Evolutionary conservation across 257 asterid genomes (phyloP).

Genomic region (Cruciata laevipes): DNA sequence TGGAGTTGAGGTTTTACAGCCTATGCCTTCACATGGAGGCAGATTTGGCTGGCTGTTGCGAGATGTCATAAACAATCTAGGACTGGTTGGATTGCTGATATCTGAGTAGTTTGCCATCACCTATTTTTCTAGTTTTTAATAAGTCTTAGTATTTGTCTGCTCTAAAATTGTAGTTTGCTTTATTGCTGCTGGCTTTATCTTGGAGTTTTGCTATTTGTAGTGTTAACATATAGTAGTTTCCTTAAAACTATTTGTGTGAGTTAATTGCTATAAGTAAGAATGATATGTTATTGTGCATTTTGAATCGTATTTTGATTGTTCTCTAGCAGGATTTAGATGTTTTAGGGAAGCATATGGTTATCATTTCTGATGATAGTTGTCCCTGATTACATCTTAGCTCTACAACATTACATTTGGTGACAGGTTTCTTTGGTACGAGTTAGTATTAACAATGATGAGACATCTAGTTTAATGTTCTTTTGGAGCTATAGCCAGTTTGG

Average conservation of each 20-base stretch:
- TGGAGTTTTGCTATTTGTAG: conserved; percentile 32
- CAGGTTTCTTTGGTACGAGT: conserved; percentile 20
- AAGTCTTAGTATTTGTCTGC: conserved; percentile 45
- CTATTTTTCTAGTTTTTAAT: conserved; percentile 48
- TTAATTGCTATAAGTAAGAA: conserved; percentile 24
- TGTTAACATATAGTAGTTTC: conserved; percentile 39
- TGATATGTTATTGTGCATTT: conserved; percentile 16
- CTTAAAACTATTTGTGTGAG: conserved; percentile 22
- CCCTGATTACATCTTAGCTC: conserved; percentile 6
- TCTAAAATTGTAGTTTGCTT: conserved; percentile 43
- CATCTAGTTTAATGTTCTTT: conserved; percentile 22
- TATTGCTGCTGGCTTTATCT: conserved; percentile 34
- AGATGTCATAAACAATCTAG: conserved; percentile 30
- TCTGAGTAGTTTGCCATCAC: conserved; percentile 32
- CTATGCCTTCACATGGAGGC: conserved; percentile 27
- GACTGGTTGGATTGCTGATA: conserved; percentile 54
- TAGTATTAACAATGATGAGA: conserved; percentile 25
- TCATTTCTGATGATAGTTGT: conserved; percentile 12
- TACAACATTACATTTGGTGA: background rate
- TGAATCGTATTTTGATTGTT: conserved; percentile 10
- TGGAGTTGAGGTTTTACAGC: conserved; percentile 26
- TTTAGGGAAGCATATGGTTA: conserved; percentile 5
- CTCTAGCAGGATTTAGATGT: conserved; percentile 18
- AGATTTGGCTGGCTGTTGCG: conserved; percentile 34
- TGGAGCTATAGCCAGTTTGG: conserved; percentile 30